A percentile compares a stretch with the other conserved stretches of the same genome.
Evolutionary conservation across 306 rosid species (phyloP).

Genomic region (Urtica urens): DNA sequence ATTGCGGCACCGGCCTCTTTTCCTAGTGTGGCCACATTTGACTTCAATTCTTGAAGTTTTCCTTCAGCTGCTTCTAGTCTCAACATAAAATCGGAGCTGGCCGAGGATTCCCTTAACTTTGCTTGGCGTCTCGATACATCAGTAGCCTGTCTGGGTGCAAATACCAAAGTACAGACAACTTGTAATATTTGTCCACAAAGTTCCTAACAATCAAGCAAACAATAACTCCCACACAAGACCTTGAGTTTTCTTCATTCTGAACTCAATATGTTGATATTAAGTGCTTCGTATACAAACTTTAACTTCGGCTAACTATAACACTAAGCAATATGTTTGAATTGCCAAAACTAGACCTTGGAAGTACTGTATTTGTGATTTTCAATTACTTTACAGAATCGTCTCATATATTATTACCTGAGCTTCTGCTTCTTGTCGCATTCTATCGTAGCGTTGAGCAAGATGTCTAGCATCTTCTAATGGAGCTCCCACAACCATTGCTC

Average conservation of each 20-base stretch:
- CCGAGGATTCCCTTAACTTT: slow-evolving; percentile 56
- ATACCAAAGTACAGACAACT: slow-evolving; percentile 23
- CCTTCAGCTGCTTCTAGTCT: slow-evolving; percentile 76
- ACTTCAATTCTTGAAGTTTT: slow-evolving; percentile 62
- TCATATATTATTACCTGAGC: slow-evolving; percentile 54
- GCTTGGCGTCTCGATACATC: slow-evolving; percentile 80
- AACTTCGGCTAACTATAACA: no score
- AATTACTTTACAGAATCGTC: neutral
- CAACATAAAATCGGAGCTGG: slow-evolving; percentile 44
- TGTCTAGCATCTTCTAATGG: slow-evolving; percentile 97
- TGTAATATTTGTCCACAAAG: slow-evolving; percentile 4
- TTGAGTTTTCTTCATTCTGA: no score
- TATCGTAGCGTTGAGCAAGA: slow-evolving; percentile 92
- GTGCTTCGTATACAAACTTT: no score
- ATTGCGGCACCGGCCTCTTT: slow-evolving; percentile 85
- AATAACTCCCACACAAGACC: no score
- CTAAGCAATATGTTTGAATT: no score
- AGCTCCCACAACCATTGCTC: slow-evolving; percentile 96
- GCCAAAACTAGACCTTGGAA: no score
- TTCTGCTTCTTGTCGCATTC: slow-evolving; percentile 96
- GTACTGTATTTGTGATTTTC: no score
- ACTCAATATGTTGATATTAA: no score
- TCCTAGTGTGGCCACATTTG: slow-evolving; percentile 64
- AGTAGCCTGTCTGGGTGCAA: slow-evolving; percentile 68
- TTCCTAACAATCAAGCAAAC: neutral